phyloP scores from a whole-genome alignment of 257 asterid genomes.

The Solanum chmielewskii region DNA sequence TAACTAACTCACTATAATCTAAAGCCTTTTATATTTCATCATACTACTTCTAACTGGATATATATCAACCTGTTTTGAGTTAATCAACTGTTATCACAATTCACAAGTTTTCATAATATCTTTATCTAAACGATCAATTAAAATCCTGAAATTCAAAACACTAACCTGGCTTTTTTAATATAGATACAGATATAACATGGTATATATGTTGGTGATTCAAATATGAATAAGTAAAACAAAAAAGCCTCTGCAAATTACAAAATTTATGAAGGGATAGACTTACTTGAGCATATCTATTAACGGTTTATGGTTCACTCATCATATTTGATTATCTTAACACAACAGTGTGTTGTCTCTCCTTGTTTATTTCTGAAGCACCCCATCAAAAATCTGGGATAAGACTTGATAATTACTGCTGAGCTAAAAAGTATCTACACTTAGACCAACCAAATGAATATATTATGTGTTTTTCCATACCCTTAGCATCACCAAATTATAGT shows the following conservation, averaged over 20 bases:
- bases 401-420: not conserved
- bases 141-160: not conserved
- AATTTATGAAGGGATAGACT: not conserved
- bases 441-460: not conserved
- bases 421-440: not conserved
- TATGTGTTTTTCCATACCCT: not conserved
- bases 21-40: not conserved
- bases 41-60: not conserved
- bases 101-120: not conserved
- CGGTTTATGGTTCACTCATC: not conserved
- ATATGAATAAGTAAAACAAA: not conserved
- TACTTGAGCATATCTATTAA: not conserved
- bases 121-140: not conserved
- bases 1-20: not conserved
- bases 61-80: not conserved
- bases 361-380: not conserved
- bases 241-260: not conserved
- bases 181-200: not conserved
- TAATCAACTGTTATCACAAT: not conserved
- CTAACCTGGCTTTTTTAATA: not conserved
- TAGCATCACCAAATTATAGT: not conserved
- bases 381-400: not conserved
- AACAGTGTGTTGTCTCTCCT: not conserved
- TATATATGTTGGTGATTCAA: not conserved
- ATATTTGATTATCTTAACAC: not conserved